phyloP scores from a whole-genome alignment of 2,329 filamentous ascomycete genomes.

The Coniochaeta sp. region DNA sequence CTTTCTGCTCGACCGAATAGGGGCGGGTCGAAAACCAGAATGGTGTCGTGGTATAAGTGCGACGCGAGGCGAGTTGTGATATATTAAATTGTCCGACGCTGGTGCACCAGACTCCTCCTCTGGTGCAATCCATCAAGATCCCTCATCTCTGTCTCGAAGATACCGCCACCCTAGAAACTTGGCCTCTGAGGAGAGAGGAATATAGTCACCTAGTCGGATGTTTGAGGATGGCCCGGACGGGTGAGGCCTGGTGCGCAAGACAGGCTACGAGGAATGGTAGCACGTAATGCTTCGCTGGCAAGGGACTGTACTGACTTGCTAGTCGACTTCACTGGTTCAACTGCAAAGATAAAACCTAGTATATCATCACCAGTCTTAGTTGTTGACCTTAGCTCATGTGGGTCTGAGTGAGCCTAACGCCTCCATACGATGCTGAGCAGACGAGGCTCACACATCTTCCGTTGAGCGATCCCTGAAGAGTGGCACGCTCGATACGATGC shows the following conservation, averaged over 20 bases:
- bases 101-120: neutral
- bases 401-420: neutral
- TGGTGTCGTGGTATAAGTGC: neutral
- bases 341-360: neutral
- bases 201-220: neutral
- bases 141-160: neutral
- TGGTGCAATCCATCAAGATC: neutral
- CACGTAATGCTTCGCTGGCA: conserved; percentile 2
- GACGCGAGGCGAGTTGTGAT: conserved; percentile 1
- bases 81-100: conserved; percentile 5
- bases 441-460: neutral
- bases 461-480: neutral
- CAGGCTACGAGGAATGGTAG: neutral
- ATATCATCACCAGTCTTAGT: neutral
- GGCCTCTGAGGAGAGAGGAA: neutral
- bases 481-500: neutral
- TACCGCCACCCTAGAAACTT: neutral
- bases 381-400: neutral
- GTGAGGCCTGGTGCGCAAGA: neutral
- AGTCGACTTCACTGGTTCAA: neutral
- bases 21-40: neutral
- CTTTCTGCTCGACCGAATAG: neutral
- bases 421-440: neutral
- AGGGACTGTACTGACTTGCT: neutral
- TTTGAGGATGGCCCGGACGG: neutral